These are phyloP conservation scores for Aureobasidium sp. DNA, from an alignment of 2,329 filamentous ascomycete species.

Conservation along the genomic window DNA sequence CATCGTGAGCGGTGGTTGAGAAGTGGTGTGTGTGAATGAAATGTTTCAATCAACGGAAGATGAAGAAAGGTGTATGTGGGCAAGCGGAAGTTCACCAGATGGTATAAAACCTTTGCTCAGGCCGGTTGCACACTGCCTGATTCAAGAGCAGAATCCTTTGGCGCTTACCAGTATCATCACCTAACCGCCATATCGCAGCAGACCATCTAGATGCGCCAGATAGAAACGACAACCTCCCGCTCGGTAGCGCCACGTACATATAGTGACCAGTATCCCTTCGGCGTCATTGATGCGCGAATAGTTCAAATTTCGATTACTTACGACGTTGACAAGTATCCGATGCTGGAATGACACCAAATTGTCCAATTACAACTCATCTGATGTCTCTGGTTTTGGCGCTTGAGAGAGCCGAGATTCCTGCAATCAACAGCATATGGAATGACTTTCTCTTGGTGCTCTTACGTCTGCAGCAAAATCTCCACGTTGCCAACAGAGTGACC, in stretches of 20 bases:
- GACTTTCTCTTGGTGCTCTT: too few species aligned
- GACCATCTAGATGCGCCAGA: background rate
- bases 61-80: background rate
- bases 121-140: background rate
- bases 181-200: background rate
- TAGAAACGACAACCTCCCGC: background rate
- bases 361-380: too few species aligned
- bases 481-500: too few species aligned
- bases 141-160: background rate
- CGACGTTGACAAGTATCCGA: too few species aligned
- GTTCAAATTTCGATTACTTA: too few species aligned
- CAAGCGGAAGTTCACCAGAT: too few species aligned
- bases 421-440: too few species aligned
- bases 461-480: too few species aligned
- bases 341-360: too few species aligned
- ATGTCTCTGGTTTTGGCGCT: too few species aligned
- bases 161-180: background rate
- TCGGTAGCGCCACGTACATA: background rate
- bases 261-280: background rate
- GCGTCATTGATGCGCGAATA: background rate
- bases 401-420: too few species aligned
- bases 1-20: background rate
- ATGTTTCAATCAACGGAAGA: background rate
- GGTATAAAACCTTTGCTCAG: background rate
- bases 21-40: too few species aligned